Evolutionary conservation across 75 land plant species (phyloP), one percentile per base, ranked within the genome.

Genomic region (Pinus tabuliformis): DNA sequence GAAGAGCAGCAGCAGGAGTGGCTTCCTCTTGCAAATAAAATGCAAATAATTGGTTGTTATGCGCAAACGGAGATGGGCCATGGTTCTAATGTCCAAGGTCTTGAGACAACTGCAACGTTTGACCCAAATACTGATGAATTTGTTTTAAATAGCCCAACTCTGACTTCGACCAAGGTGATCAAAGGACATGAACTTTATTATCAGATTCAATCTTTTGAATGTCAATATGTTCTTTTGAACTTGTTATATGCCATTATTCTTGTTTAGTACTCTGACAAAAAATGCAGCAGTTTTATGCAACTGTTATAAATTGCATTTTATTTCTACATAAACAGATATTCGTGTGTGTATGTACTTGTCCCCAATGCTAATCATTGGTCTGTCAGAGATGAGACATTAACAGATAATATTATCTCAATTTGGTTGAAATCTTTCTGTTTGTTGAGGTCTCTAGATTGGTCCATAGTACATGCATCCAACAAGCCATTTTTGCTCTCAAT

Each of bases 31-130:
- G 99, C 99, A 61, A 88, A 89, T 74, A 97, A 85, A 79, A 89
- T 95, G 93, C 78, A 97, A 77, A 92, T 97, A 60, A 95, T 97
- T 90, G 99, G 99, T 3, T 97, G 99, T 79, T 97, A 97, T 85
- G 99, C 99, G 6, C 99, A 97, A 72, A 97, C 99, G 33, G 99
- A 97, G 73, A 95, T 97, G 87, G 99, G 99, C 62, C 99, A 97
- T 86, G 99, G 99, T 17, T 97, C 99, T 21, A 97, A 97, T 86
- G 99, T 97, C 14, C 99, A 97, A 83, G 99, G 99, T 14, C 93
- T 97, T 75, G 99, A 97, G 73, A 97, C 99, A 28, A 92, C 95
- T 72, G 98, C 99, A 72, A 95, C 99, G 6, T 97, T 91, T 88
- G 99, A 97, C 86, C 87, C 85, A 13, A 12, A 87, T 17, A 79